Evolutionary conservation across 495 filamentous ascomycete genomes (phyloP), one percentile per base, ranked within the genome.

Genomic region (Trichoderma gamsii): DNA sequence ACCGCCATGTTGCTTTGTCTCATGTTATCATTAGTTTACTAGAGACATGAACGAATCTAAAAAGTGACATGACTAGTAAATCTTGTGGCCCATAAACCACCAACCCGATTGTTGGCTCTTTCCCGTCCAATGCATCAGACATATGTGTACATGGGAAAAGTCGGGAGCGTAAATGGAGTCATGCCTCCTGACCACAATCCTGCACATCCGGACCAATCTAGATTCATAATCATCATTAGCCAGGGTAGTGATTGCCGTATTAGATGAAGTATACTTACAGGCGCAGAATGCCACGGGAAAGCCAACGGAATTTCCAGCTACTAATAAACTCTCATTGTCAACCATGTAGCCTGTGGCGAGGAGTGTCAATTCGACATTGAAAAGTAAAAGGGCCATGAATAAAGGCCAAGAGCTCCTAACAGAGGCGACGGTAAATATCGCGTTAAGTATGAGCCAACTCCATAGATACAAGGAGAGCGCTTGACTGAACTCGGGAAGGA

Each of bases 401-500:
- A 79, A 64, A 3, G 73, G 70, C 71, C 71, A 79, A 29, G 72
- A 72, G 52, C 68, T 72, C 41, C 74, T 72, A 66, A 73, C 70
- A 25, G 77, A 74, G 25, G 73, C 77, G 29, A 80, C 68, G n/a
- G 75, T 75, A 66, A 79, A 78, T 56, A 80, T 76, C 52, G 73
- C 68, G 7, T 70, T 77, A n/a, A 80, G 63, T 65, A 80, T 78
- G 67, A 80, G 76, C 76, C 78, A 79, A 23, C 73, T 74, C 78
- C 78, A 78, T 15, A 74, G 67, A 61, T 71, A 77, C 69, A 79
- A 72, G 18, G 74, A 75, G 44, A 79, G 69, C n/a, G 77, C 77
- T 38, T 77, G 72, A 4, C 67, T 46, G 66, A 79, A 75, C 0
- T 76, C 72, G 3, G 64, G 43, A 18, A 46, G 43, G 18, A 46